Conservation (phyloP, 257 asterid species). For the Vinca minor region DNA sequence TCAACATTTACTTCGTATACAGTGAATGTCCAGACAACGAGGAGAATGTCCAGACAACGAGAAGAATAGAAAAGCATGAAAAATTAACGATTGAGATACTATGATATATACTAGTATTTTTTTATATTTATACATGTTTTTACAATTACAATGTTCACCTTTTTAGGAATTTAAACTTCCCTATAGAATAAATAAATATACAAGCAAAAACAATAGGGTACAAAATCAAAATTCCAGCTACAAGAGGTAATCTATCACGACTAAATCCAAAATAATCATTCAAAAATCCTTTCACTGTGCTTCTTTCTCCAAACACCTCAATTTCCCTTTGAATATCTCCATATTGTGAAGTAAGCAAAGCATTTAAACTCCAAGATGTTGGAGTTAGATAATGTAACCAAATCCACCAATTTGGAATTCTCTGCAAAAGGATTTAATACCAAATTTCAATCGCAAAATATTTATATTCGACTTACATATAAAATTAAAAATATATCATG, state of each 20-base stretch:
- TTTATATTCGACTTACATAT: too few relatives aligned
- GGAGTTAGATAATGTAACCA: constrained; percentile 21
- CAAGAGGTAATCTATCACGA: constrained; percentile 37
- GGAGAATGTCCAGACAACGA: too few relatives aligned
- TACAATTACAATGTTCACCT: too few relatives aligned
- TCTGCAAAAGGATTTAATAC: constrained; percentile 11
- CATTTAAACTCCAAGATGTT: constrained; percentile 45
- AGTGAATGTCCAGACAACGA: too few relatives aligned
- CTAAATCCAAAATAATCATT: constrained; percentile 45
- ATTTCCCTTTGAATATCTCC: constrained; percentile 34
- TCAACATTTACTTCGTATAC: too few relatives aligned
- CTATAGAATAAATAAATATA: constrained; percentile 35
- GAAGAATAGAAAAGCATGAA: too few relatives aligned
- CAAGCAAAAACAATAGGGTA: constrained; percentile 43
- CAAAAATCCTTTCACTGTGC: constrained; percentile 32
- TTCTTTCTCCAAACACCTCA: constrained; percentile 35
- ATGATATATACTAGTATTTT: too few relatives aligned
- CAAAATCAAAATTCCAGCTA: constrained; percentile 33
- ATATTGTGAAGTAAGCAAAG: constrained; percentile 42
- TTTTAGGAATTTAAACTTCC: constrained; percentile 42
- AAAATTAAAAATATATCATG: too few relatives aligned
- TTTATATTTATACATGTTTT: too few relatives aligned
- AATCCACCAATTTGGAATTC: constrained; percentile 23
- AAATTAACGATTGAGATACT: too few relatives aligned
- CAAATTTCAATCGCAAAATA: not conserved